Percentiles rank a stretch among this genome's conserved stretches.
phyloP scores from a whole-genome alignment of 805 yeast genomes.

The Kluyveromyces siamensis region DNA sequence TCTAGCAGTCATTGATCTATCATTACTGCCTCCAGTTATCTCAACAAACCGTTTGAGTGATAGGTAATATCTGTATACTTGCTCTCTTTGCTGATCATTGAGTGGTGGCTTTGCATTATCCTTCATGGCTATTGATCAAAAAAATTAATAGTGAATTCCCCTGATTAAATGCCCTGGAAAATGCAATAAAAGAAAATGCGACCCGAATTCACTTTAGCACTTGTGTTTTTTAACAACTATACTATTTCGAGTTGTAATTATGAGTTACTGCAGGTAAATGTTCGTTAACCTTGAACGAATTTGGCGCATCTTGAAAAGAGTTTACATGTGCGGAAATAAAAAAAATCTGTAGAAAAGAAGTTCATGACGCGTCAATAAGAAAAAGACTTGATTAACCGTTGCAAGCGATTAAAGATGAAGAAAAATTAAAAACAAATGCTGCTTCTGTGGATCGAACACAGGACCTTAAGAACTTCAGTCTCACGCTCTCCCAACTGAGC shows the following conservation, averaged over 20 bases:
- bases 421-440: slow-evolving; percentile 33
- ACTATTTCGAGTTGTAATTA: no score
- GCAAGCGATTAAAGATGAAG: background rate
- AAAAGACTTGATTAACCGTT: background rate
- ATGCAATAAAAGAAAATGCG: background rate
- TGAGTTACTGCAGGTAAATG: no score
- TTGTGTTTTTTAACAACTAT: background rate
- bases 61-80: slow-evolving; percentile 19
- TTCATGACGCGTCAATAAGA: no score
- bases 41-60: slow-evolving; percentile 21
- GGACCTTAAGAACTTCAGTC: slow-evolving; percentile 61
- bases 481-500: slow-evolving; percentile 40
- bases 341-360: no score
- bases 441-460: slow-evolving; percentile 80
- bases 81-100: slow-evolving; percentile 5
- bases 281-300: no score
- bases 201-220: background rate
- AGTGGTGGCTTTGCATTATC: background rate
- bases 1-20: slow-evolving; percentile 34
- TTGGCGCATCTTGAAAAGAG: no score
- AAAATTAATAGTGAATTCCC: background rate
- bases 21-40: slow-evolving; percentile 21
- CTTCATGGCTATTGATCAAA: background rate
- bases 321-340: no score
- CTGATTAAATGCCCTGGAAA: background rate